Conservation (phyloP, 2,329 filamentous ascomycete genomes). For the Arthrobotrys conoides region DNA sequence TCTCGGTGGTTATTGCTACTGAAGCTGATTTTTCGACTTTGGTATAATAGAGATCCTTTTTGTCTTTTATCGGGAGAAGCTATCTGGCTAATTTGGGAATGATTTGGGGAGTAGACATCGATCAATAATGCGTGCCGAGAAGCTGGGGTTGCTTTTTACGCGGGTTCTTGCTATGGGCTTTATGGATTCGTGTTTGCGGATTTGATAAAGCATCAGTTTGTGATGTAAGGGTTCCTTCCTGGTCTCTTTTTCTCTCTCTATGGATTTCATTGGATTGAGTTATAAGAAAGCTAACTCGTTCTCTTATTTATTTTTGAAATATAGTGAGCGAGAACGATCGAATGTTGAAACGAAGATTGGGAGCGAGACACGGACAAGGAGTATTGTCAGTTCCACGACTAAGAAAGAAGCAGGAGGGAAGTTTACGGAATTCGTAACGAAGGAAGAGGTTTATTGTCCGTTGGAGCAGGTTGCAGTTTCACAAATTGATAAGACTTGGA, state of each 20-base stretch:
- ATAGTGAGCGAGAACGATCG: slow-evolving; percentile 79
- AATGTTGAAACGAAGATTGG: slow-evolving; percentile 77
- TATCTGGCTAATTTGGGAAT: slow-evolving; percentile 1
- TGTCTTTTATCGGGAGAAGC: slow-evolving; percentile 2
- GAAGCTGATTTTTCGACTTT: slow-evolving; percentile 83
- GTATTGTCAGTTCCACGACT: slow-evolving; percentile 79
- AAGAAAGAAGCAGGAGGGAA: slow-evolving; percentile 78
- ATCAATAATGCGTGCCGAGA: slow-evolving; percentile 90
- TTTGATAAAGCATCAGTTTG: slow-evolving; percentile 88
- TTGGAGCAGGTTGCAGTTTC: slow-evolving; percentile 71
- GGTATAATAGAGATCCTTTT: slow-evolving; percentile 46
- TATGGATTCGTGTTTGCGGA: slow-evolving; percentile 97
- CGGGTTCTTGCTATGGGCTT: slow-evolving; percentile 86
- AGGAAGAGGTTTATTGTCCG: slow-evolving; percentile 87
- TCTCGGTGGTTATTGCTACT: slow-evolving; percentile 89
- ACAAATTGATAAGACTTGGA: slow-evolving; percentile 63
- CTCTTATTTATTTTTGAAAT: neutral
- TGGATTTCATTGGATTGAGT: neutral
- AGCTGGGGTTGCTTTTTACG: slow-evolving; percentile 86
- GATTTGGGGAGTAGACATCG: slow-evolving; percentile 66
- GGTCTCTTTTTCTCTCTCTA: neutral
- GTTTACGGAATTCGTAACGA: slow-evolving; percentile 86
- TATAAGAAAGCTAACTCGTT: neutral
- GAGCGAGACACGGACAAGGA: slow-evolving; percentile 82
- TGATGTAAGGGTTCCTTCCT: slow-evolving; percentile 70